A percentile compares a stretch with the other conserved stretches of the same genome.
Conservation (phyloP, 2,329 filamentous ascomycete species). For the Teratosphaeria destructans region DNA sequence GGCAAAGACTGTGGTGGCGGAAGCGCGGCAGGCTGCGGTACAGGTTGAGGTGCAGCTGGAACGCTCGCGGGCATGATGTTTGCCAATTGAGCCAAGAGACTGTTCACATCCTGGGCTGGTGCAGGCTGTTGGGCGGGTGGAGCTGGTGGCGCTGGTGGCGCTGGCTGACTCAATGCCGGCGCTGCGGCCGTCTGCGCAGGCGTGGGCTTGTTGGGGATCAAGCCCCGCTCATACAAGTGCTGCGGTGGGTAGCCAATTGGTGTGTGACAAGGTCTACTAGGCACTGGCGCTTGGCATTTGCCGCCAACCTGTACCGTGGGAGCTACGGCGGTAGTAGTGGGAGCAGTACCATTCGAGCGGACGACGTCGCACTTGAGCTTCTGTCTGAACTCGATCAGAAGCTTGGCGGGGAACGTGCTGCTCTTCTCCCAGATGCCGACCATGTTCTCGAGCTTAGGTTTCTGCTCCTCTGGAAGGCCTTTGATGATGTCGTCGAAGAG, state of each 20-base stretch:
- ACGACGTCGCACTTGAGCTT: slow-evolving; percentile 28
- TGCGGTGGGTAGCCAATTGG: slow-evolving; percentile 22
- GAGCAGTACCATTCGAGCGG: slow-evolving; percentile 7
- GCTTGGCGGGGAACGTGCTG: slow-evolving; percentile 71
- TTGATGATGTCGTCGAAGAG: slow-evolving; percentile 93
- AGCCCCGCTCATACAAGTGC: slow-evolving; percentile 22
- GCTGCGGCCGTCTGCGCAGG: slow-evolving; percentile 7
- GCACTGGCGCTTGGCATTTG: slow-evolving; percentile 21
- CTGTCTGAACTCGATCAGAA: slow-evolving; percentile 76
- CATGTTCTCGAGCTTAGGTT: slow-evolving; percentile 94
- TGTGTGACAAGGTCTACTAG: slow-evolving; percentile 19
- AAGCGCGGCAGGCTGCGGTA: slow-evolving; percentile 10
- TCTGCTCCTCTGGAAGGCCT: slow-evolving; percentile 84
- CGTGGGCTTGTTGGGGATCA: slow-evolving; percentile 11
- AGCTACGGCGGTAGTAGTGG: slow-evolving; percentile 6
- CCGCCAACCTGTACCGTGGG: slow-evolving; percentile 11
- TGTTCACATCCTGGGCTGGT: slow-evolving; percentile 23
- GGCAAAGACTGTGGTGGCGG: slow-evolving; percentile 7
- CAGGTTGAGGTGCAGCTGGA: slow-evolving; percentile 10
- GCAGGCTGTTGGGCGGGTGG: slow-evolving; percentile 9
- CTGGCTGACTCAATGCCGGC: slow-evolving; percentile 5
- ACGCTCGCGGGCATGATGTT: slow-evolving; percentile 15
- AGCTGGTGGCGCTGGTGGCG: slow-evolving; percentile 3
- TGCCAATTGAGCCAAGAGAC: slow-evolving; percentile 26
- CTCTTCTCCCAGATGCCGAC: slow-evolving; percentile 97